Conservation (phyloP, 1,139 yeast genomes). For the Magnusiomyces suaveolens region DNA sequence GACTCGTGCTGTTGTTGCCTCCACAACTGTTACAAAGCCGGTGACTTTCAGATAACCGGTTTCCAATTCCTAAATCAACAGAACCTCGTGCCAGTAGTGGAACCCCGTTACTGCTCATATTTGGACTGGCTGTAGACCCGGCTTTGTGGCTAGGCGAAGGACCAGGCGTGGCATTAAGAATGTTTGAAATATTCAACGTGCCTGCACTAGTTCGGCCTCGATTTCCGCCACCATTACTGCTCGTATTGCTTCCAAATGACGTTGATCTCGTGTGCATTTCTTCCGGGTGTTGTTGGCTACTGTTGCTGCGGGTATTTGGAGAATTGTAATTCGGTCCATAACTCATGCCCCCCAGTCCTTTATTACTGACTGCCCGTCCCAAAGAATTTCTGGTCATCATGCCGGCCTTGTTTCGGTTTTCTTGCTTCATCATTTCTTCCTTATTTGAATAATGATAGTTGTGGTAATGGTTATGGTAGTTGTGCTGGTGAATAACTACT, state of each 20-base stretch:
- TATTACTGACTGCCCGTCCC: no score
- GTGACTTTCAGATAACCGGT: not conserved
- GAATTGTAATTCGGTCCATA: not conserved
- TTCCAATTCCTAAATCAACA: not conserved
- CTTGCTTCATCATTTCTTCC: not conserved
- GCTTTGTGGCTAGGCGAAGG: not conserved
- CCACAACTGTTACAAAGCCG: not conserved
- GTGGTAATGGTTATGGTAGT: slow-evolving; percentile 42
- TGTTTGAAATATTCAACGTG: not conserved
- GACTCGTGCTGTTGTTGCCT: no score
- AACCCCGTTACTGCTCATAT: not conserved
- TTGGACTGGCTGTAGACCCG: not conserved
- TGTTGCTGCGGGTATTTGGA: not conserved
- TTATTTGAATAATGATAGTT: slow-evolving; percentile 12
- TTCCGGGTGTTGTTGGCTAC: not conserved
- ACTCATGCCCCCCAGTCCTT: no score
- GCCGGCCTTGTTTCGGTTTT: no score
- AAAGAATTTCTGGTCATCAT: no score
- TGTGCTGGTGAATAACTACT: slow-evolving; percentile 75
- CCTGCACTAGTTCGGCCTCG: no score
- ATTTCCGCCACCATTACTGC: no score
- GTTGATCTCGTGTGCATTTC: not conserved
- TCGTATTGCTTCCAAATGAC: no score
- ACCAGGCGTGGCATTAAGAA: not conserved
- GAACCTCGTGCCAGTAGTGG: not conserved